Evolutionary conservation across 805 yeast species (phyloP).

Genomic region (Monosporozyma siamensis): DNA sequence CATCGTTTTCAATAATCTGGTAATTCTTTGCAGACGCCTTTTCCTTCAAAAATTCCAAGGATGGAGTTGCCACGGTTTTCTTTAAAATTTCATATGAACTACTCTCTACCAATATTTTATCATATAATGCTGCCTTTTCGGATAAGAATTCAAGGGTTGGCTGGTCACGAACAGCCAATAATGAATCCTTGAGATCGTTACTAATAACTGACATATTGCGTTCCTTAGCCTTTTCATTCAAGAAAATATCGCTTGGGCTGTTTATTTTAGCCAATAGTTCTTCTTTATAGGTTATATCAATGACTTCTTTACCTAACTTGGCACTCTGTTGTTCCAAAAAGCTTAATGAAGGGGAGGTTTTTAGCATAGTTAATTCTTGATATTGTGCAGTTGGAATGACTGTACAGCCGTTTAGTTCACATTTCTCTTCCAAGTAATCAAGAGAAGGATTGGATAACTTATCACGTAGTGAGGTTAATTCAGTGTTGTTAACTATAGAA

Average conservation of each 20-base stretch:
- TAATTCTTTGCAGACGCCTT: constrained; percentile 7
- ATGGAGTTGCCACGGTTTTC: not conserved
- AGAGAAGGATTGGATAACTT: constrained; percentile 6
- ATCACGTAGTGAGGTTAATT: not conserved
- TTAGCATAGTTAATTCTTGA: constrained; percentile 2
- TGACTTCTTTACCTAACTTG: not conserved
- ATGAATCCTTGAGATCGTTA: constrained; percentile 6
- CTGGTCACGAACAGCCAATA: constrained; percentile 6
- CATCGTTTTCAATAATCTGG: not conserved
- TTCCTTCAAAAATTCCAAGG: constrained; percentile 6
- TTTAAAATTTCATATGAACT: constrained; percentile 1
- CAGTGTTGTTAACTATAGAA: not conserved
- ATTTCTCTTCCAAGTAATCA: constrained; percentile 11
- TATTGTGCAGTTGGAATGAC: not conserved
- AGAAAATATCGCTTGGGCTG: constrained; percentile 6
- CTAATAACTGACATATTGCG: constrained; percentile 19
- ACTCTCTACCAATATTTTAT: not conserved
- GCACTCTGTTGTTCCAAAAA: constrained; percentile 21
- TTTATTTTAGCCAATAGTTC: not conserved
- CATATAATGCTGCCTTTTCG: not conserved
- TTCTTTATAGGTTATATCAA: not conserved
- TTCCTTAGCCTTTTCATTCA: constrained; percentile 9
- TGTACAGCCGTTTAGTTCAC: not conserved
- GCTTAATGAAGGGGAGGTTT: constrained; percentile 16
- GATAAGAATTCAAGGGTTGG: constrained; percentile 16